Conservation (phyloP, 139 green algal genomes). For the Chlorella ohadii region DNA sequence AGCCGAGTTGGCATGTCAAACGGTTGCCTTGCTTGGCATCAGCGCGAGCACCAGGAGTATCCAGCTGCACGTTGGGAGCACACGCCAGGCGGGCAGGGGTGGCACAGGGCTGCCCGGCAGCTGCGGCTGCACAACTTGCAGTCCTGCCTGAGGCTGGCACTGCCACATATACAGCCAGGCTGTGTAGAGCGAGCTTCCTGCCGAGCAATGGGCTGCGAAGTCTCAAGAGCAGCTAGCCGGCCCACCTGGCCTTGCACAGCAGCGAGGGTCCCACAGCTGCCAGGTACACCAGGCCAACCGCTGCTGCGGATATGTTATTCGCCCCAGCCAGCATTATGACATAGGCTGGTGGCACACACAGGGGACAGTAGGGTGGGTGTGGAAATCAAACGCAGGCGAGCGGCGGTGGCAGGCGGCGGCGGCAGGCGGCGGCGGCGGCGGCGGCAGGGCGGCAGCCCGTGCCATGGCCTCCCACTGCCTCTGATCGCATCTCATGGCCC, state of each 20-base stretch:
- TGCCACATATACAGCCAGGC: no score
- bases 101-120: no score
- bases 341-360: slow-evolving; percentile 46
- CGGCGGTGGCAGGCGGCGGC: background rate
- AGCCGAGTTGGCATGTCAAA: no score
- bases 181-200: no score
- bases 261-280: slow-evolving; percentile 61
- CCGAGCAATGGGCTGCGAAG: no score
- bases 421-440: background rate
- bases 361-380: no score
- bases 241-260: slow-evolving; percentile 58
- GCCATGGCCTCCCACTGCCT: background rate
- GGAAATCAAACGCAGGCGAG: background rate
- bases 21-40: no score
- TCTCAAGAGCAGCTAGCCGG: background rate
- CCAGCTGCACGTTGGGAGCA: no score
- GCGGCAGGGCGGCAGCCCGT: background rate
- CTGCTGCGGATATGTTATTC: slow-evolving; percentile 57
- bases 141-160: no score
- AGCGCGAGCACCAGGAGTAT: no score
- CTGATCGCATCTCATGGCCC: background rate
- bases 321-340: slow-evolving; percentile 76
- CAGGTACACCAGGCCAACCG: slow-evolving; percentile 74
- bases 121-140: no score
- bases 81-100: no score